Percentiles rank a stretch among this genome's conserved stretches.
These are phyloP conservation scores for Termitomyces eurrhizus DNA, from an alignment of 768 basidiomycete genomes.

Conservation along the genomic window DNA sequence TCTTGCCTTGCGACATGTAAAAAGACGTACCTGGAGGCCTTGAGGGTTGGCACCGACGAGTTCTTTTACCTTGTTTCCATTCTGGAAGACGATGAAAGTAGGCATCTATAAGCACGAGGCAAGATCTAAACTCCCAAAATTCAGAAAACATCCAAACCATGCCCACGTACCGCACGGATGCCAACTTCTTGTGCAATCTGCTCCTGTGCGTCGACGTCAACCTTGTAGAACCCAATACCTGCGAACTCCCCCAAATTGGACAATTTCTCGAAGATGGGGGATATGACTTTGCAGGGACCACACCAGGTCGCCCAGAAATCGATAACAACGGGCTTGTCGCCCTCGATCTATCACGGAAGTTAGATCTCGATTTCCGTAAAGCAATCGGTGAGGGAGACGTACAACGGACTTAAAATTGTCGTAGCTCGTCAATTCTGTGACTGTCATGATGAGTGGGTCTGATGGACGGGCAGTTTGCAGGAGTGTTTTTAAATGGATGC, in stretches of 20 bases:
- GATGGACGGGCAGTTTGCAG: background rate
- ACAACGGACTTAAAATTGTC: constrained; percentile 42
- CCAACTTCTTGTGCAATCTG: constrained; percentile 51
- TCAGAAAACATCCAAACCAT: background rate
- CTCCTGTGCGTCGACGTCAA: constrained; percentile 61
- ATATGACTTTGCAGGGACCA: constrained; percentile 65
- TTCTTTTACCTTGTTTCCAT: constrained; percentile 29
- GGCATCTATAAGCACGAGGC: constrained; percentile 21
- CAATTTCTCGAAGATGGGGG: constrained; percentile 61
- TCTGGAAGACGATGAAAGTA: constrained; percentile 34
- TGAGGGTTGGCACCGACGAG: constrained; percentile 47
- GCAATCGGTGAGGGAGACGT: constrained; percentile 19
- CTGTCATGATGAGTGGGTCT: constrained; percentile 29
- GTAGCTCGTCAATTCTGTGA: constrained; percentile 31
- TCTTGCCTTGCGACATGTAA: background rate
- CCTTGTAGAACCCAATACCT: constrained; percentile 61
- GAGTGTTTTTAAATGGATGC: constrained; percentile 2
- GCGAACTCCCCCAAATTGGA: constrained; percentile 27
- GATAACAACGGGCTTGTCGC: constrained; percentile 45
- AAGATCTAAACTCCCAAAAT: background rate
- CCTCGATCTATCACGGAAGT: constrained; percentile 34
- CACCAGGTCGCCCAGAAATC: constrained; percentile 83
- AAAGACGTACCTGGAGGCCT: constrained; percentile 34
- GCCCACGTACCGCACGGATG: constrained; percentile 10
- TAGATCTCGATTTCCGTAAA: background rate